Evolutionary conservation across 1,139 yeast species (phyloP), one percentile per base, ranked within the genome.

Genomic region (Yarrowia galli): DNA sequence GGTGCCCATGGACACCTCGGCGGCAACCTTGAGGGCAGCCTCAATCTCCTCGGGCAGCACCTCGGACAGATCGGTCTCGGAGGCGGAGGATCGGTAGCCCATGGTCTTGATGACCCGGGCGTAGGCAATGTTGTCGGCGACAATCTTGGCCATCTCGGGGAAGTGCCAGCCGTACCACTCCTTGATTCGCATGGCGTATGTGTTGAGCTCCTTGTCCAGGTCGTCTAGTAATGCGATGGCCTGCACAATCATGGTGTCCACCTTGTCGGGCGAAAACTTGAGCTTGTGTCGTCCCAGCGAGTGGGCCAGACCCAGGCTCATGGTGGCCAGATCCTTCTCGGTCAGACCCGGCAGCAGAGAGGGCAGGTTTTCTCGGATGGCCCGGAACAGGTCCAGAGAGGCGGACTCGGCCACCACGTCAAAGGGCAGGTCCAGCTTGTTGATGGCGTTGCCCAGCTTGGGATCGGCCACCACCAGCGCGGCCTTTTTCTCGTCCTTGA

Each of bases 151-250:
- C 86, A 95, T 87, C 82, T 95, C 99, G 54, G 99, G 99, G 88
- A 95, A 96, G 80, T 95, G 99, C 99, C 99, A 95, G 73, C 99
- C 98, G 82, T 96, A 95, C 99, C 99, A 95, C 83, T 95, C 99
- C 83, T 93, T 93, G 79, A 82, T 79, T 83, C 99, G 89, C 99
- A 95, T 95, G 73, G 98, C 95, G 77, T 91, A 95, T 67, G 98
- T 96, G 84, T 95, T 95, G 76, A 95, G 86, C 79, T 96, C 99
- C 83, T 95, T 95, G 83, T 95, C 99, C 77, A 95, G 87, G 79
- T 96, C 97, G 77, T 95, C 99, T 77, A 95, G 85, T 73, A 96
- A 84, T 43, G 99, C 97, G 82, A 95, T 95, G 69, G 99, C 99
- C 84, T 96, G 99, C 72, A 95, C 96, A 79, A 95, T 92, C 97